Evolutionary conservation across 257 asterid species (phyloP).

Genomic region (Penstemon newberryi): DNA sequence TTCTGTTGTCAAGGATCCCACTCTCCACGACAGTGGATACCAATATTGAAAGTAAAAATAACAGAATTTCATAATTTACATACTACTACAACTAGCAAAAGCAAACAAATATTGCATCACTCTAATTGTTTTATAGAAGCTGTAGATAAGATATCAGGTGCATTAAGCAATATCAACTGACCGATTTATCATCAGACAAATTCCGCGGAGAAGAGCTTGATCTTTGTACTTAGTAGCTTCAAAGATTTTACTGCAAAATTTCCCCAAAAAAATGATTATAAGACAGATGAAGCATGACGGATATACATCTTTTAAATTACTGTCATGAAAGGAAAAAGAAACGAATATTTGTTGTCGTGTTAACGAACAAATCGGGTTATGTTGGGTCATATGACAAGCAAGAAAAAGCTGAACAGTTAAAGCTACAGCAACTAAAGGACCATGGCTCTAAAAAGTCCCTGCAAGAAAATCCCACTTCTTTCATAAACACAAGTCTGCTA

Average conservation of each 20-base stretch:
- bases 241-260: conserved; percentile 14
- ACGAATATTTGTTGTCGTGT: no score
- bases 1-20: conserved; percentile 3
- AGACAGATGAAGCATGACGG: not conserved
- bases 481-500: no score
- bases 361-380: not conserved
- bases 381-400: not conserved
- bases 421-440: no score
- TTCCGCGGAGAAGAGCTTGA: not conserved
- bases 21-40: not conserved
- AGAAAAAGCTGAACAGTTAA: not conserved
- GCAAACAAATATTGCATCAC: conserved; percentile 9
- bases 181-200: conserved; percentile 11
- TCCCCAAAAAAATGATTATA: not conserved
- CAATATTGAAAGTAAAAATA: not conserved
- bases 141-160: conserved; percentile 5
- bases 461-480: not conserved
- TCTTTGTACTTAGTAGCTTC: conserved; percentile 1
- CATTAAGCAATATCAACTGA: conserved; percentile 15
- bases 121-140: not conserved
- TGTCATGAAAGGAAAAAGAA: no score
- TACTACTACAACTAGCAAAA: not conserved
- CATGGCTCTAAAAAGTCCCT: not conserved
- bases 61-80: conserved; percentile 26
- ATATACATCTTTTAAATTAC: no score